Evolutionary conservation across 345 rosid genomes (phyloP), one percentile per base, ranked within the genome.

Genomic region (Citrus reticulata): DNA sequence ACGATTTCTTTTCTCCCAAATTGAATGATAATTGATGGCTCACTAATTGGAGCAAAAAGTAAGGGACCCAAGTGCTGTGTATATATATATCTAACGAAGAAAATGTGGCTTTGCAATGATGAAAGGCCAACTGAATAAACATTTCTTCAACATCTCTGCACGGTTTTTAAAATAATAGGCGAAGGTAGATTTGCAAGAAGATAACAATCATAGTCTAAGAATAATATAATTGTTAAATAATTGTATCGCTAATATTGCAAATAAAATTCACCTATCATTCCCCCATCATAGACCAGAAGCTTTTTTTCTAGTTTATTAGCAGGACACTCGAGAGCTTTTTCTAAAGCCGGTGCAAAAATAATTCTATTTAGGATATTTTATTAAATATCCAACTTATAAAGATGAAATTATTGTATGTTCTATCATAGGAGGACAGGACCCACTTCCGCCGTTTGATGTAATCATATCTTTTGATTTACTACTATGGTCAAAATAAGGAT

Each of bases 361-460:
- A 42, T 57, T 62, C 68, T 0, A 25, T 83, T 60, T 67, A 37
- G 77, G 35, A 46, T 35, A 66, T 64, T 46, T 74, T 19, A 37
- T 9, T 63, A 60, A 78, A 27, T 66, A 51, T 24, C 25, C 70
- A 73, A 79, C 66, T 62, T 55, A 81, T 65, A 61, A 65, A 75
- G 74, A 67, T 63, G 49, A 34, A 77, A 73, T 80, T 49, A 67
- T 77, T 72, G 73, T 29, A 70, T 83, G 82, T 78, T 74, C 39
- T 65, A 83, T 86, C 58, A 86, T 49, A 35, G 67, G 75, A 81
- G 77, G 82, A 79, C 85, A 88, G 82, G 70, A 69, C 88, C 91
- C 89, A 85, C 87, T 66, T 74, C 86, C 90, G 91, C 94, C 93
- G 94, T 86, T 83, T 77, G 81, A 84, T 85, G 84, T 79, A 82